Evolutionary conservation across 371 early-diverging fungal species (phyloP), one percentile per base, ranked within the genome.

Genomic region (Mortierella sp.): DNA sequence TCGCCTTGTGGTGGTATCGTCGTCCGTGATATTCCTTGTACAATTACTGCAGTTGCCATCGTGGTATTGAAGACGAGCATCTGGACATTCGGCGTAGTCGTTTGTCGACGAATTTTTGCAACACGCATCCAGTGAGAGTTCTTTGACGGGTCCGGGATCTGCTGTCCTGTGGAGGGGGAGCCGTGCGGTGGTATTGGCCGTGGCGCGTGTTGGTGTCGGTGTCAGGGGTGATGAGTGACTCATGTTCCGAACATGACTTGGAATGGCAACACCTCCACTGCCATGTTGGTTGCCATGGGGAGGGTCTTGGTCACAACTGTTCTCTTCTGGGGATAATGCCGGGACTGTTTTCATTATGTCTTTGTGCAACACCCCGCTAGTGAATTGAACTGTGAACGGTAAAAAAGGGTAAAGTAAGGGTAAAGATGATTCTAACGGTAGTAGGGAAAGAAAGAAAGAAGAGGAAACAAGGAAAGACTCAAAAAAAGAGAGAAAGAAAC

Each of bases 51-150:
- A 5, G 53, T 50, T 55, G 58, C 14, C 14, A 5, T 53, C 26
- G 29, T 16, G 24, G 69, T 41, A 24, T 13, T 47, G 34, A 45
- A 11, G 34, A 47, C 34, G 19, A 26, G 11, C 13, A 3, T 14
- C 4, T 13, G 6, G 63, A 24, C 11, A 64, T 26, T 40, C 31
- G 39, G 34, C n/a, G 45, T 31, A 45, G 44, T 69, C 41, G 69
- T 52, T 68, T 37, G 22, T 44, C 24, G 41, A 13, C 16, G 58
- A 39, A 48, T 22, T 39, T 44, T 47, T 71, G 68, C 64, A 53
- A 68, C 72, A 71, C 72, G n/a, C 53, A 55, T 64, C 70, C 70
- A 76, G 45, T 76, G 66, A 53, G 43, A n/a, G 58, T 64, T 19
- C 47, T 48, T 43, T 24, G 22, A 50, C 50, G 37, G 34, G 47